phyloP scores from a whole-genome alignment of 2,329 filamentous ascomycete species.

The Amauroascus verrucosus region DNA sequence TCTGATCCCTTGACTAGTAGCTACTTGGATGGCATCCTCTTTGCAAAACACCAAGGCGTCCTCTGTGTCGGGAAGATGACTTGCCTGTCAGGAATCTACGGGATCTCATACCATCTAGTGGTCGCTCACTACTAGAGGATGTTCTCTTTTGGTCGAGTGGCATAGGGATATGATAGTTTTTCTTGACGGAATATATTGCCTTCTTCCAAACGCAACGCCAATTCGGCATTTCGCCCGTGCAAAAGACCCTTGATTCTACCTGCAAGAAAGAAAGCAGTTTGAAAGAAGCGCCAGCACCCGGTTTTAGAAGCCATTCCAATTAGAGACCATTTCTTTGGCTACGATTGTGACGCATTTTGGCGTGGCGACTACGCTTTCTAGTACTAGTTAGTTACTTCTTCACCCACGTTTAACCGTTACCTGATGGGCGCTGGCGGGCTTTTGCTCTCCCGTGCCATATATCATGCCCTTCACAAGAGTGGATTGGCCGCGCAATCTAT shows the following conservation, averaged over 20 bases:
- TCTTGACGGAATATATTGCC: too few relatives aligned
- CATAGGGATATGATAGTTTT: too few relatives aligned
- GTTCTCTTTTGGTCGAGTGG: too few relatives aligned
- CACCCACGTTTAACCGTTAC: conserved; percentile 49
- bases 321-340: conserved; percentile 46
- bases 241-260: conserved; percentile 62
- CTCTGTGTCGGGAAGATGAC: conserved; percentile 50
- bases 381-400: too few relatives aligned
- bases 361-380: conserved; percentile 39
- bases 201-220: conserved; percentile 20
- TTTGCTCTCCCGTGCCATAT: conserved; percentile 49
- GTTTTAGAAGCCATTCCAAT: conserved; percentile 37
- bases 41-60: conserved; percentile 42
- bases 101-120: conserved; percentile 35
- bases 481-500: conserved; percentile 45
- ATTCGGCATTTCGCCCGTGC: conserved; percentile 46
- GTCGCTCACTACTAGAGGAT: too few relatives aligned
- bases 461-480: conserved; percentile 49
- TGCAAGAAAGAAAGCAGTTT: conserved; percentile 47
- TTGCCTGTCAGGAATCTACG: too few relatives aligned
- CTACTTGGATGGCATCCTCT: conserved; percentile 61
- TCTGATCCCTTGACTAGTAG: conserved; percentile 41
- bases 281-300: conserved; percentile 8
- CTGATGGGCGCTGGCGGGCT: conserved; percentile 46
- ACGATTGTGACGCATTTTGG: conserved; percentile 53